These are phyloP conservation scores for Terfezia boudieri DNA, from an alignment of 495 filamentous ascomycete species.

Conservation along the genomic window DNA sequence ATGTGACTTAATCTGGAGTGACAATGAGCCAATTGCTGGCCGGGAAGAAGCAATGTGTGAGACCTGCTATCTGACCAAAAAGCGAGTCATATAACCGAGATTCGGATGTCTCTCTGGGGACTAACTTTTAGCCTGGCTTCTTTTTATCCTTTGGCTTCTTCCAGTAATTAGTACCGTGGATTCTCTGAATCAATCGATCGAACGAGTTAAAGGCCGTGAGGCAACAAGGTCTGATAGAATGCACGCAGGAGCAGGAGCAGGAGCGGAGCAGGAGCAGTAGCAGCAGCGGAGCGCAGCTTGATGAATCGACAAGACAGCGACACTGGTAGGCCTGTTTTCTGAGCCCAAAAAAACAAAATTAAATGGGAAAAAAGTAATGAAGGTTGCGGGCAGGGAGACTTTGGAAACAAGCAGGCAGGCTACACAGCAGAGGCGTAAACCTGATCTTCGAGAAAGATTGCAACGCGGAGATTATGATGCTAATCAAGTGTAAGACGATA, in stretches of 20 bases:
- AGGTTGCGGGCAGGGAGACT: neutral
- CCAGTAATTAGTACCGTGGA: neutral
- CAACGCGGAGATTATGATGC: neutral
- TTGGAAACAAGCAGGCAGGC: neutral
- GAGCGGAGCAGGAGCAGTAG: neutral
- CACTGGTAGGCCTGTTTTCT: neutral
- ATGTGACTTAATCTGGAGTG: neutral
- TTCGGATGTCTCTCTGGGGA: neutral
- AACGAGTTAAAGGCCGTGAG: neutral
- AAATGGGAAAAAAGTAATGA: neutral
- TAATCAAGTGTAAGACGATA: too few species aligned
- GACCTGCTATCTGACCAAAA: neutral
- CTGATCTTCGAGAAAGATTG: too few species aligned
- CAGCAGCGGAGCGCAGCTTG: too few species aligned
- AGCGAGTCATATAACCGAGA: neutral
- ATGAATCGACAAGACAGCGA: too few species aligned
- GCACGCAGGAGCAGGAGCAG: neutral
- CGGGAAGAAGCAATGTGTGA: neutral
- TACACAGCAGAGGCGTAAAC: too few species aligned
- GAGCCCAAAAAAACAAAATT: neutral
- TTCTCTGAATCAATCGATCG: neutral
- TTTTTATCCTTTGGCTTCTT: neutral
- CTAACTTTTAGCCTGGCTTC: too few species aligned
- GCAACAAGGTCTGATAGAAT: neutral
- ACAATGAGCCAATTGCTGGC: neutral